These are phyloP conservation scores for Magnolia officinalis DNA, from an alignment of 164 flowering plant species.

Conservation along the genomic window DNA sequence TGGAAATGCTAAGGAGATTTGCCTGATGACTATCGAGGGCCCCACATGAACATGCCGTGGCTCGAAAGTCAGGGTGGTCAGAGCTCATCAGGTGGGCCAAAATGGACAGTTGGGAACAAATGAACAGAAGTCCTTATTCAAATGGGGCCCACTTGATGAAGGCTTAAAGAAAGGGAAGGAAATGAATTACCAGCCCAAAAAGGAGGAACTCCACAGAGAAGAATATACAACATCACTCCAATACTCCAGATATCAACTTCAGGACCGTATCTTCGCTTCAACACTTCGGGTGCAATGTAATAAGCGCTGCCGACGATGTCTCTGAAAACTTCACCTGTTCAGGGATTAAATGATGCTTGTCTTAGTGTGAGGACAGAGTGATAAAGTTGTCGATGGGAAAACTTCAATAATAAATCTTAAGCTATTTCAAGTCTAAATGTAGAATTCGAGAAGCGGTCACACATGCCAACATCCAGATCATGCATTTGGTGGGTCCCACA, in stretches of 20 bases:
- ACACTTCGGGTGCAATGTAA: slow-evolving; percentile 83
- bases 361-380: neutral
- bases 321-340: slow-evolving; percentile 59
- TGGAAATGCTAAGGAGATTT: neutral
- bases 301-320: slow-evolving; percentile 88
- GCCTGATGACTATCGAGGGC: neutral
- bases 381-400: neutral
- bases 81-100: neutral
- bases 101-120: neutral
- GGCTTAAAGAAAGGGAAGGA: neutral
- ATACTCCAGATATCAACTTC: slow-evolving; percentile 86
- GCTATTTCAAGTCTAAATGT: neutral
- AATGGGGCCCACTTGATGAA: neutral
- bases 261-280: slow-evolving; percentile 77
- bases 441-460: neutral
- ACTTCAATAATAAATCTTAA: neutral
- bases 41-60: neutral
- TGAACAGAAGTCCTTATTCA: neutral
- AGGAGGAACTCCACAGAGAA: slow-evolving; percentile 80
- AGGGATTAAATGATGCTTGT: neutral
- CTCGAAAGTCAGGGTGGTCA: neutral
- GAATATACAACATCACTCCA: slow-evolving; percentile 81
- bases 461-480: neutral
- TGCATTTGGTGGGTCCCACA: neutral
- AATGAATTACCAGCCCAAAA: slow-evolving; percentile 69